These are phyloP conservation scores for Ustilago bromivora DNA, from an alignment of 1,284 basidiomycete genomes.

Conservation along the genomic window DNA sequence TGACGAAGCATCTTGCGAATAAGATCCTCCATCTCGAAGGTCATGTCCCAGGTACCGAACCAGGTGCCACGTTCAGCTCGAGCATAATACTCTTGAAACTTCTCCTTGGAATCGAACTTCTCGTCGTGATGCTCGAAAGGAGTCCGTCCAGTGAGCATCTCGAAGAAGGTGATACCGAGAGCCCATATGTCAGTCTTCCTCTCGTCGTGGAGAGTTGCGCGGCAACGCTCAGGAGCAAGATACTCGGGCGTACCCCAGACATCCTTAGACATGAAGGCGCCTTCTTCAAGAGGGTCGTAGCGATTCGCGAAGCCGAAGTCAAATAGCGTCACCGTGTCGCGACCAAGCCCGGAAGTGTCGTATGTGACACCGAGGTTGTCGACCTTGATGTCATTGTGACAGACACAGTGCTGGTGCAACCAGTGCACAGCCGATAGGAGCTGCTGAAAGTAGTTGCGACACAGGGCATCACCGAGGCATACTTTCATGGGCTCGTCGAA, in stretches of 20 bases:
- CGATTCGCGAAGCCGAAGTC: conserved; percentile 63
- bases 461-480: conserved; percentile 47
- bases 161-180: conserved; percentile 63
- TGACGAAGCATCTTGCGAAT: conserved; percentile 50
- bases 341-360: conserved; percentile 40
- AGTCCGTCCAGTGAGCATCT: conserved; percentile 60
- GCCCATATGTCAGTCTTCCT: conserved; percentile 59
- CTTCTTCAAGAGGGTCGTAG: conserved; percentile 43
- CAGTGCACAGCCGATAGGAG: conserved; percentile 54
- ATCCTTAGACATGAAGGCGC: conserved; percentile 48
- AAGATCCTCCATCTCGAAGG: conserved; percentile 47
- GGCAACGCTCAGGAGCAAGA: conserved; percentile 56
- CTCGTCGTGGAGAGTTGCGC: conserved; percentile 55
- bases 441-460: conserved; percentile 55
- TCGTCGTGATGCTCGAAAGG: conserved; percentile 62
- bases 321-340: conserved; percentile 33
- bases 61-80: conserved; percentile 49
- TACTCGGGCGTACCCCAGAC: conserved; percentile 62
- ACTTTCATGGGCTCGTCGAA: conserved; percentile 61
- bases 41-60: conserved; percentile 51
- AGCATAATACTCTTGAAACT: conserved; percentile 55
- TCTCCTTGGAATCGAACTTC: conserved; percentile 48
- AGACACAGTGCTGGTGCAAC: conserved; percentile 56
- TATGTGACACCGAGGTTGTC: conserved; percentile 56
- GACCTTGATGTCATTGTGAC: conserved; percentile 64